Evolutionary conservation across 192 early-diverging fungal species (phyloP), one percentile per base, ranked within the genome.

Genomic region (Dispira parvispora): DNA sequence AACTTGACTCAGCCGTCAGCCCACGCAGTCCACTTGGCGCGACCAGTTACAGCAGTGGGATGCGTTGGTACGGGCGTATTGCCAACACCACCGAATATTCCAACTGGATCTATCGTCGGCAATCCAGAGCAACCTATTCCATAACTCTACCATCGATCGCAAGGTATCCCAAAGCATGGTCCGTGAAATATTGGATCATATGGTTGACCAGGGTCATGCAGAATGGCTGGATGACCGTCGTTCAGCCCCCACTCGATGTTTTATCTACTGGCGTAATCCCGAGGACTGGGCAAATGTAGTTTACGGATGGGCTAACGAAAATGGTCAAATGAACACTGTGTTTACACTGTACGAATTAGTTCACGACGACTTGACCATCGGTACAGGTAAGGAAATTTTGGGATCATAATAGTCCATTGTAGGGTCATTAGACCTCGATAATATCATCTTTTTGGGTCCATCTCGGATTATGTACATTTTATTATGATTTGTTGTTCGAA

Each of bases 241-340:
- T 66, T 64, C 64, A 16, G 56, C 65, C 25, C 84, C 81, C 54
- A 61, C 64, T 14, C 62, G 74, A 5, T 89, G 86, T 20, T 70
- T 89, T 28, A 74, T 97, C 8, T 86, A 83, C 63, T 95, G 92
- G 92, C 79, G 84, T 62, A 89, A 84, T 68, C 89, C 89, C 10
- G 90, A 93, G 52, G 88, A 90, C 57, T 97, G 94, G 94, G 92
- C 90, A 1, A 61, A 69, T 13, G 66, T 86, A 65, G 79, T 97
- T 13, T 82, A 85, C 61, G 74, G 82, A 53, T 97, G 91, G 90
- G 92, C 89, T 64, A 66, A 67, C 67, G 58, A 64, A 18, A 69
- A 64, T 52, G 91, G 91, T 12, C 69, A 85, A 62, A 82, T 81
- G 63, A 89, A 87, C 68, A 80, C 85, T 0, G 84, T 97, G 54